Percentiles rank a stretch among this genome's conserved stretches.
Conservation (phyloP, 192 early-diverging fungal species). For the Blastocladiella britannica region DNA sequence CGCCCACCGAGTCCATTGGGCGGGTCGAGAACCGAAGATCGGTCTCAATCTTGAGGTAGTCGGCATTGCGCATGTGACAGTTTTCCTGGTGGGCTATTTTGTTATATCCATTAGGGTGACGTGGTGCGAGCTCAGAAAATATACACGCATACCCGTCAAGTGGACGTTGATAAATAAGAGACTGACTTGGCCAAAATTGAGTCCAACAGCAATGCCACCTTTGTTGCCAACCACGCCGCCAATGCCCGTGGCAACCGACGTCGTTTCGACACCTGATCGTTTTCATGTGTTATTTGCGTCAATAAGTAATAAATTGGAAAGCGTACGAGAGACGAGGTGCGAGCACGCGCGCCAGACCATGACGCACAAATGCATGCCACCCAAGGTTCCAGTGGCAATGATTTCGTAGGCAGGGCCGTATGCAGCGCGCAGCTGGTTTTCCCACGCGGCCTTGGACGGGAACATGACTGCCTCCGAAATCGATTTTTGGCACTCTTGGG, state of each 20-base stretch:
- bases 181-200: conserved; percentile 3
- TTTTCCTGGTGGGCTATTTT: conserved; percentile 10
- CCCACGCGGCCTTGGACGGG: conserved; percentile 7
- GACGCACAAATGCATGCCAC: conserved; percentile 6
- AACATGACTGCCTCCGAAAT: conserved; percentile 4
- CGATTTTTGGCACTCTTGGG: conserved; percentile 14
- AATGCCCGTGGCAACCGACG: conserved; percentile 8
- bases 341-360: not conserved
- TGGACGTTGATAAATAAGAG: conserved; percentile 11
- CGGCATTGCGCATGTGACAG: conserved; percentile 5
- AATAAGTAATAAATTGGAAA: not conserved
- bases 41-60: conserved; percentile 7
- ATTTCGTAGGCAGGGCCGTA: conserved; percentile 5
- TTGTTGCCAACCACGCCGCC: conserved; percentile 13
- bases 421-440: conserved; percentile 4
- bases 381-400: conserved; percentile 9
- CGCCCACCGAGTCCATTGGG: too few relatives aligned
- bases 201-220: conserved; percentile 6
- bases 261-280: conserved; percentile 2
- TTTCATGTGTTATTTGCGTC: too few relatives aligned
- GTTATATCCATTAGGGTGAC: too few relatives aligned
- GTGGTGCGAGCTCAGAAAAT: too few relatives aligned
- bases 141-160: conserved; percentile 7
- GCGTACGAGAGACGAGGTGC: not conserved
- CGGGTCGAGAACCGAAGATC: too few relatives aligned